These are phyloP conservation scores for Colletotrichum chlorophyti DNA, from an alignment of 2,329 filamentous ascomycete species.

Conservation along the genomic window DNA sequence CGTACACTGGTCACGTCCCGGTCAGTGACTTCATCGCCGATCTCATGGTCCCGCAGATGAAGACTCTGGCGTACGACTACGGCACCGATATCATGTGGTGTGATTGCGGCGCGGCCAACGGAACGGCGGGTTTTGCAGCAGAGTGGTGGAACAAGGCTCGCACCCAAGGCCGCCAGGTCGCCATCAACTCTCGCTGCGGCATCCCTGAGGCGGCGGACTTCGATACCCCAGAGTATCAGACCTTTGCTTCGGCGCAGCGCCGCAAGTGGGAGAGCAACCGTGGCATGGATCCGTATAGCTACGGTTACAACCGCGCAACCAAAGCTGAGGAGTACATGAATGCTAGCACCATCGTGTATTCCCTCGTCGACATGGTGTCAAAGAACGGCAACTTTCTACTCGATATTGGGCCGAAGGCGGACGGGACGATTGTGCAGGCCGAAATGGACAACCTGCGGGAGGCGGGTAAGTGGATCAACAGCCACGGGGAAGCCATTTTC, in stretches of 20 bases:
- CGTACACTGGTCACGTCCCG: slow-evolving; percentile 49
- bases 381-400: slow-evolving; percentile 65
- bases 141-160: slow-evolving; percentile 49
- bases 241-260: slow-evolving; percentile 45
- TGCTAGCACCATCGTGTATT: slow-evolving; percentile 51
- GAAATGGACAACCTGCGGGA: slow-evolving; percentile 54
- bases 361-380: slow-evolving; percentile 57
- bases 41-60: slow-evolving; percentile 54
- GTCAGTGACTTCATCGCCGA: slow-evolving; percentile 49
- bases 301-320: slow-evolving; percentile 66
- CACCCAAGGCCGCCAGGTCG: slow-evolving; percentile 51
- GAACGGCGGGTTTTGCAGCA: slow-evolving; percentile 47
- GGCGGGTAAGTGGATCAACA: slow-evolving; percentile 61
- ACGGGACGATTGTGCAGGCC: slow-evolving; percentile 58
- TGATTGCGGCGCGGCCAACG: slow-evolving; percentile 51
- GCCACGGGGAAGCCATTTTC: slow-evolving; percentile 61
- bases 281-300: slow-evolving; percentile 66
- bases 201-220: slow-evolving; percentile 54
- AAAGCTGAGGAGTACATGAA: slow-evolving; percentile 57
- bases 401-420: slow-evolving; percentile 61
- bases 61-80: slow-evolving; percentile 49
- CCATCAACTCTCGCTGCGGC: slow-evolving; percentile 64
- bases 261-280: slow-evolving; percentile 66
- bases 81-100: slow-evolving; percentile 58
- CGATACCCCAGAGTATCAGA: slow-evolving; percentile 63